These are phyloP conservation scores for Leccinum truebloodii DNA, from an alignment of 768 basidiomycete genomes.

Conservation along the genomic window DNA sequence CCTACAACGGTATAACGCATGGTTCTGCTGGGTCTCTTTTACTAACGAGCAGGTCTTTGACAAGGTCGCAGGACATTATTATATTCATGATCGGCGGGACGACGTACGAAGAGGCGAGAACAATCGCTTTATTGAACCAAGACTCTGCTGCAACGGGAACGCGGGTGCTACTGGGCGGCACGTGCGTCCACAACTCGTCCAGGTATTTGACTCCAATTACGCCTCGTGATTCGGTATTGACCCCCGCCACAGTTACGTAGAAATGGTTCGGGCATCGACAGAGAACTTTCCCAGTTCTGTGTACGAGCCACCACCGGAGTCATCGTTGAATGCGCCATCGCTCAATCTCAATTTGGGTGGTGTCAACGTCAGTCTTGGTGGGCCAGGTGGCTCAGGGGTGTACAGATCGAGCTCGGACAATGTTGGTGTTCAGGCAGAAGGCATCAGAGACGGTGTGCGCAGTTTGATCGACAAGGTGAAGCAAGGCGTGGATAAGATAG, in stretches of 20 bases:
- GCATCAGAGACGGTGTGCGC: constrained; percentile 85
- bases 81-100: constrained; percentile 96
- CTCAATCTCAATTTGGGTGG: constrained; percentile 90
- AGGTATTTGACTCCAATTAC: constrained; percentile 51
- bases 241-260: constrained; percentile 63
- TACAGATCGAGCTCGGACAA: constrained; percentile 80
- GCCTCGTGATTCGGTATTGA: constrained; percentile 2
- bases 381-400: constrained; percentile 76
- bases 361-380: constrained; percentile 93
- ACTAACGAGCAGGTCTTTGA: constrained; percentile 1
- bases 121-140: constrained; percentile 84
- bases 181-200: constrained; percentile 92
- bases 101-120: constrained; percentile 92
- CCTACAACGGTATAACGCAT: constrained; percentile 59
- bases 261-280: constrained; percentile 82
- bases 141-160: constrained; percentile 66
- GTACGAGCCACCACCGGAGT: constrained; percentile 76
- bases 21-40: neutral
- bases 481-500: constrained; percentile 73
- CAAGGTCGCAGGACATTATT: constrained; percentile 92
- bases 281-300: constrained; percentile 60
- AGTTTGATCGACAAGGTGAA: constrained; percentile 88
- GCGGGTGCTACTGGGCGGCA: constrained; percentile 87
- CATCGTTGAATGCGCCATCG: constrained; percentile 70
- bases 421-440: constrained; percentile 79